Conservation (phyloP, 192 early-diverging fungal genomes). For the Funneliformis mosseae region DNA sequence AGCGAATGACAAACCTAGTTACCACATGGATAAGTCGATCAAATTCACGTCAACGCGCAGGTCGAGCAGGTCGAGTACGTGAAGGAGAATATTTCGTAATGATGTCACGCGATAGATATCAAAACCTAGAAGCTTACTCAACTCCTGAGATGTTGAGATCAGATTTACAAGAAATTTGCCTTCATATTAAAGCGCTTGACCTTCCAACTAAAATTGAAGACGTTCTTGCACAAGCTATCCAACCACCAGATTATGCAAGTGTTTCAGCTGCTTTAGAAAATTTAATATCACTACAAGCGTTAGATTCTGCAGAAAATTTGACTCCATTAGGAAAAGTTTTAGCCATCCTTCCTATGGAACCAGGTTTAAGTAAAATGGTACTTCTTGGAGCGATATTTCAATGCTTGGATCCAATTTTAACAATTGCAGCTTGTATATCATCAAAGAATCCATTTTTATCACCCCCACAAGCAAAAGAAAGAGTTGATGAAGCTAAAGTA, state of each 20-base stretch:
- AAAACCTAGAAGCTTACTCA: conserved; percentile 53
- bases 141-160: conserved; percentile 59
- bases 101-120: conserved; percentile 48
- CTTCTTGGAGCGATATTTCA: conserved; percentile 61
- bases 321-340: conserved; percentile 68
- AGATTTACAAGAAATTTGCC: conserved; percentile 54
- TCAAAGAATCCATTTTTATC: conserved; percentile 48
- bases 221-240: conserved; percentile 47
- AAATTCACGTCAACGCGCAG: conserved; percentile 58
- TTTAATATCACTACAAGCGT: conserved; percentile 43
- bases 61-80: conserved; percentile 62
- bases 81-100: conserved; percentile 58
- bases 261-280: conserved; percentile 44
- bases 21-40: conserved; percentile 58
- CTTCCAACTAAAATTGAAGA: conserved; percentile 39
- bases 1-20: conserved; percentile 45
- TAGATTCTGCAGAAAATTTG: conserved; percentile 53
- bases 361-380: conserved; percentile 70
- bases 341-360: conserved; percentile 63
- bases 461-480: conserved; percentile 39
- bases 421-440: conserved; percentile 59
- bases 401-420: conserved; percentile 70
- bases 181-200: conserved; percentile 54
- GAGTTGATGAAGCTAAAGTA: conserved; percentile 46
- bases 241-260: conserved; percentile 47